A percentile compares a stretch with the other conserved stretches of the same genome.
Evolutionary conservation across 2,329 filamentous ascomycete species (phyloP).

Genomic region (Hypoxylon sp.): DNA sequence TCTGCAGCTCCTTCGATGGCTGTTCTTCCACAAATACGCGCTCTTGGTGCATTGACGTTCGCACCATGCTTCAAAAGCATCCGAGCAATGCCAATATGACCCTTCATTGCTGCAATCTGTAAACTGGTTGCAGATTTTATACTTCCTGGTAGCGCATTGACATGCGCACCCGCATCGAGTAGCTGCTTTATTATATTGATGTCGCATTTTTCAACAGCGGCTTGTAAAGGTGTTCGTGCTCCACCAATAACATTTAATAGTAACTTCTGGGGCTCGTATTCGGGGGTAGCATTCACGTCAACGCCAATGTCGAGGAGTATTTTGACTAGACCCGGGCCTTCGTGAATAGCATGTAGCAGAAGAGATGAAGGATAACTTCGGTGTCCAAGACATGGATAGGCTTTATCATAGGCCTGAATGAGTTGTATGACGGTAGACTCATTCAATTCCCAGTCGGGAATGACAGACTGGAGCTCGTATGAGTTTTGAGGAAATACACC

Average conservation of each 20-base stretch:
- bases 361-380: too few relatives aligned
- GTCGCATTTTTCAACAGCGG: background rate
- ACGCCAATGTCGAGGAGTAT: background rate
- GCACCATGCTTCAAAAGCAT: slow-evolving; percentile 14
- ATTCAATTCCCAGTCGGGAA: background rate
- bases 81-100: slow-evolving; percentile 15
- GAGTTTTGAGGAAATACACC: background rate
- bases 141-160: slow-evolving; percentile 17
- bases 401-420: background rate
- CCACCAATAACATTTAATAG: too few relatives aligned
- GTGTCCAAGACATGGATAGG: background rate
- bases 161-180: slow-evolving; percentile 12
- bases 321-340: background rate
- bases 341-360: background rate
- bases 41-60: slow-evolving; percentile 12
- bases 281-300: background rate
- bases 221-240: slow-evolving; percentile 12
- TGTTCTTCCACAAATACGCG: slow-evolving; percentile 6
- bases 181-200: background rate
- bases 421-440: background rate
- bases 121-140: too few relatives aligned
- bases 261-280: too few relatives aligned
- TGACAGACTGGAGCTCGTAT: background rate
- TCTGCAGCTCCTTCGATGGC: slow-evolving; percentile 28
- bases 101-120: slow-evolving; percentile 21